These are phyloP conservation scores for Vigna radiata DNA, from an alignment of 306 rosid species.

Conservation along the genomic window DNA sequence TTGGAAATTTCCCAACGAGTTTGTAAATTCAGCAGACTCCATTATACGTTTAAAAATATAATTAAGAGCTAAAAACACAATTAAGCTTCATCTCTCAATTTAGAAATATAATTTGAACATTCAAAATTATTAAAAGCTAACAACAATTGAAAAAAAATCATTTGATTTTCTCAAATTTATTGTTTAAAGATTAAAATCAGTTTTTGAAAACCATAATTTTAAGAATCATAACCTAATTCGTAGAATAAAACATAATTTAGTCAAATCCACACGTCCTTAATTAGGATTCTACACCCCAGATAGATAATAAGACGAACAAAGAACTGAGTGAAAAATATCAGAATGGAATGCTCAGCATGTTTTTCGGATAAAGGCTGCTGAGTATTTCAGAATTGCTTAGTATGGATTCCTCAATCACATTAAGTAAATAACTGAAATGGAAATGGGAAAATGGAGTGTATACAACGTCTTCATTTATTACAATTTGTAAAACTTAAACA, in stretches of 20 bases:
- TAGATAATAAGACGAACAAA: neutral
- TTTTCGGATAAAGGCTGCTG: neutral
- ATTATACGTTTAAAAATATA: no score
- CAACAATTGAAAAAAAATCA: no score
- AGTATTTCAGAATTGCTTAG: constrained; percentile 22
- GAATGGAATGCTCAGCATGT: neutral
- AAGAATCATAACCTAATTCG: neutral
- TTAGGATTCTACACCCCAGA: neutral
- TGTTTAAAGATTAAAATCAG: no score
- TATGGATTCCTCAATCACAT: constrained; percentile 13
- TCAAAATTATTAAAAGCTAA: neutral
- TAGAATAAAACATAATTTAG: no score
- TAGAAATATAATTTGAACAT: no score
- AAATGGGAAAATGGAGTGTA: constrained; percentile 31
- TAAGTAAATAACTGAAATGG: constrained; percentile 28
- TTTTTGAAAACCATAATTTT: no score
- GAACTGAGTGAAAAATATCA: neutral
- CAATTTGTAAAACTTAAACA: constrained; percentile 42
- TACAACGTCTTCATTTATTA: constrained; percentile 55
- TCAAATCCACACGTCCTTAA: neutral
- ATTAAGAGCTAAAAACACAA: no score
- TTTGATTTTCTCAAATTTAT: neutral
- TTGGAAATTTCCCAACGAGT: neutral
- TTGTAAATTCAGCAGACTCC: neutral
- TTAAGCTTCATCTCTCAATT: no score